Evolutionary conservation across 2,329 filamentous ascomycete species (phyloP), one percentile per base, ranked within the genome.

Genomic region (Colletotrichum sp.): DNA sequence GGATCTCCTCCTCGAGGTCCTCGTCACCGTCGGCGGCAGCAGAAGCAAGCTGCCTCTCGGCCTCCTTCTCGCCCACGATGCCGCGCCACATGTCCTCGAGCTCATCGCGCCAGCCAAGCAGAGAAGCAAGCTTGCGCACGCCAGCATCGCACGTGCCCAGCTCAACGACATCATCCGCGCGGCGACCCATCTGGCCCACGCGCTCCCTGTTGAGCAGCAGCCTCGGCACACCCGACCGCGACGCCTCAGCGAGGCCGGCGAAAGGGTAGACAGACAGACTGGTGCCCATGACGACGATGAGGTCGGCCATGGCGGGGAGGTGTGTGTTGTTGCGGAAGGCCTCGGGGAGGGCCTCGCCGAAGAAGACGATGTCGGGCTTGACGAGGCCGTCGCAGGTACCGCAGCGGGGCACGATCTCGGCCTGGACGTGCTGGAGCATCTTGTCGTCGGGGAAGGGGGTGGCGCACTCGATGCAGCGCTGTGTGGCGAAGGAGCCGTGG

Each of bases 291-390:
- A 98, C 90, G 69, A 99, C 93, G 57, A 94, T 91, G 4, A 98
- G 86, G 82, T 98, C 95, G 1, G 95, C 94, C 80, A 90, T 85
- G 3, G 85, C 86, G 0, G 92, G 90, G 15, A 93, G 84, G 55
- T 86, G 77, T 10, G 82, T 79, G 30, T 85, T 83, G 26, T 83
- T 78, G 1, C 81, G 80, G 71, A 88, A 88, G 0, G 78, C 77
- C 52, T 81, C 79, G 1, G 86, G 86, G 4, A 96, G 85, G 2
- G 90, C 84, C 83, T 96, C 96, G 67, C 96, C 96, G 80, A 98
- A 98, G 86, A 98, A 98, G 39, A 98, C 95, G 82, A 98, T 98
- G 80, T 98, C 95, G 0, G 96, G 96, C 86, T 98, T 98, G 49
- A 98, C 95, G 4, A 97, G 87, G 0, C 96, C 96, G 44, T 90